Conservation (phyloP, 2,329 filamentous ascomycete species). For the Fusarium xyrophilum region DNA sequence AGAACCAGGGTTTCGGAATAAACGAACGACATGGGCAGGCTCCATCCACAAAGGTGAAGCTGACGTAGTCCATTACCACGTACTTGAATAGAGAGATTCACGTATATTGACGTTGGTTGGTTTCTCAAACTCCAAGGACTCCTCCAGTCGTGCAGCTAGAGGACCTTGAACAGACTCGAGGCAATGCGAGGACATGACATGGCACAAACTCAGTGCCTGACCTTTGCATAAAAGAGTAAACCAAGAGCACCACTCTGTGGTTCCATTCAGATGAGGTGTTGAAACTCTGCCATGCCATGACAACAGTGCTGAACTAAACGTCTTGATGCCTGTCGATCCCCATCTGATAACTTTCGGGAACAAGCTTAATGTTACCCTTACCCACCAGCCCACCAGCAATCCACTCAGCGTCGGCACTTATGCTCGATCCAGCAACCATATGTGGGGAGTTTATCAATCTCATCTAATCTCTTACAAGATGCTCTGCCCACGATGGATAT, state of each 20-base stretch:
- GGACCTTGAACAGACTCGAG: not conserved
- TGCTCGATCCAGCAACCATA: constrained; percentile 4
- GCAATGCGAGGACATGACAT: not conserved
- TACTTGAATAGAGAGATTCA: not conserved
- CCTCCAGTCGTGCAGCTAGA: not conserved
- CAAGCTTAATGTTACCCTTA: constrained; percentile 27
- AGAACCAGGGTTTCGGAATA: not conserved
- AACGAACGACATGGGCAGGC: not conserved
- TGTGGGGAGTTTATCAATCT: constrained; percentile 33
- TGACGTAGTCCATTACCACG: not conserved
- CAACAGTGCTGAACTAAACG: not conserved
- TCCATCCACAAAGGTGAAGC: not conserved
- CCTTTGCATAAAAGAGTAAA: not conserved
- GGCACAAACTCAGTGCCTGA: not conserved
- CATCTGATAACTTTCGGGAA: constrained; percentile 7
- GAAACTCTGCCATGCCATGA: not conserved
- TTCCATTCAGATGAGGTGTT: not conserved
- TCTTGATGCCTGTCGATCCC: constrained; percentile 11
- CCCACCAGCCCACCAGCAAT: constrained; percentile 19
- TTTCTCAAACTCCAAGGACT: not conserved
- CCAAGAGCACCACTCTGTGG: not conserved
- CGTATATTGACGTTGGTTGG: not conserved
- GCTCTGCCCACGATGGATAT: not conserved
- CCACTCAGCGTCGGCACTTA: constrained; percentile 22
- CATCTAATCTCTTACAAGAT: constrained; percentile 32